Evolutionary conservation across 352 stramenopile species (phyloP).

Genomic region (Phytophthora europaea): DNA sequence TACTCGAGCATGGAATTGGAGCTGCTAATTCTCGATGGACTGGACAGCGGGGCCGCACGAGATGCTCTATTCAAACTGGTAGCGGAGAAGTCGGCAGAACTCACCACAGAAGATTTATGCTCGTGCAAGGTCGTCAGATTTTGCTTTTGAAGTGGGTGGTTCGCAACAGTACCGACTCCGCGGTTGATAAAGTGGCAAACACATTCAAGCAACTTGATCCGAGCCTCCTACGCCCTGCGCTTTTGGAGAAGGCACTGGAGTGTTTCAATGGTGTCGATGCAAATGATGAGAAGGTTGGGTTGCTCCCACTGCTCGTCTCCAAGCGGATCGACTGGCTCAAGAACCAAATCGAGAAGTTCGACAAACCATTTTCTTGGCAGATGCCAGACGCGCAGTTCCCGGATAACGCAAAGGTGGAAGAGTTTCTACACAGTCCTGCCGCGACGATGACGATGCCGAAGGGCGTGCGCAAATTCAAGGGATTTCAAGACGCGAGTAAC

Average conservation of each 20-base stretch:
- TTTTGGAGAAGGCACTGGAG: constrained; percentile 1
- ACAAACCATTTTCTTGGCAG: constrained; percentile 17
- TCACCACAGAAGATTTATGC: neutral
- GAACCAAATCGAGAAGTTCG: neutral
- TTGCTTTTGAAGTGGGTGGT: constrained; percentile 17
- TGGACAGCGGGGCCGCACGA: neutral
- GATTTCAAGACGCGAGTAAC: neutral
- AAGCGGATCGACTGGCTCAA: constrained; percentile 20
- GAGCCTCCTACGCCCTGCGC: neutral
- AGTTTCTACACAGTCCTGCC: constrained; percentile 5
- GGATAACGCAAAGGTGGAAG: constrained; percentile 1
- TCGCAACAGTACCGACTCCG: neutral
- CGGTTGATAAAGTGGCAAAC: neutral
- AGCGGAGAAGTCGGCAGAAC: neutral
- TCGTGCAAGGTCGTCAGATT: neutral
- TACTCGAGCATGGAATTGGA: constrained; percentile 1
- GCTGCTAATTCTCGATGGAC: constrained; percentile 1
- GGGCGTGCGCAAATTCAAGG: neutral
- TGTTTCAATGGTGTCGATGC: neutral
- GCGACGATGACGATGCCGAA: neutral
- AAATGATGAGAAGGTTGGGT: neutral
- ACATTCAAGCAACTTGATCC: constrained; percentile 7
- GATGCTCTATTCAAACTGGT: neutral
- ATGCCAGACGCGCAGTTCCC: constrained; percentile 15
- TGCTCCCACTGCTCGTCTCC: neutral